These are phyloP conservation scores for Russula brevipes DNA, from an alignment of 768 basidiomycete species.

Conservation along the genomic window DNA sequence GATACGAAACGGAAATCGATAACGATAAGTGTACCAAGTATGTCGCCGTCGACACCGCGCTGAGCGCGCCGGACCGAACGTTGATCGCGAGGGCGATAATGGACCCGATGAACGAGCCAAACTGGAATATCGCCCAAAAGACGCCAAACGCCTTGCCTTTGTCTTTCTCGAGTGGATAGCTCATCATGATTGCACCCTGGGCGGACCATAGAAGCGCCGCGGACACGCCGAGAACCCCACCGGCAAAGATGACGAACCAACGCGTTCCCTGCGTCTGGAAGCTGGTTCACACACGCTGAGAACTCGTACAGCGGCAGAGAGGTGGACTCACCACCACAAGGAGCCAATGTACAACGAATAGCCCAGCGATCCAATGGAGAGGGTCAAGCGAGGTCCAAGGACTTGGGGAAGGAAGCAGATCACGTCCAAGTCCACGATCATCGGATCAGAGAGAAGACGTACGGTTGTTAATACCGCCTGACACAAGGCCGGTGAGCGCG, in stretches of 20 bases:
- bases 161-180: constrained; percentile 51
- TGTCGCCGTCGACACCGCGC: constrained; percentile 38
- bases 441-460: constrained; percentile 18
- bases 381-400: constrained; percentile 47
- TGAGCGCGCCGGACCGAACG: constrained; percentile 31
- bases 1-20: background rate
- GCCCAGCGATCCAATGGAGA: constrained; percentile 47
- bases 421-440: background rate
- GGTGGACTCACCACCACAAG: constrained; percentile 37
- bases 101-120: constrained; percentile 41
- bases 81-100: constrained; percentile 43
- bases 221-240: constrained; percentile 46
- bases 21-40: constrained; percentile 32
- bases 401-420: constrained; percentile 24
- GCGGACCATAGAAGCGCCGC: constrained; percentile 53
- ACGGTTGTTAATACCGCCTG: constrained; percentile 37
- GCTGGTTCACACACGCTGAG: constrained; percentile 20
- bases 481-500: constrained; percentile 39
- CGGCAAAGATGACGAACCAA: constrained; percentile 46
- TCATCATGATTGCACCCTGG: constrained; percentile 51
- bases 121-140: constrained; percentile 50
- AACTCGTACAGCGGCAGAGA: background rate
- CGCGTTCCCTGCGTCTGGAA: constrained; percentile 37
- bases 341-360: constrained; percentile 49
- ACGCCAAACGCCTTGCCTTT: constrained; percentile 48